phyloP scores from a whole-genome alignment of 305 asterid species.

The Fraxinus sp. region DNA sequence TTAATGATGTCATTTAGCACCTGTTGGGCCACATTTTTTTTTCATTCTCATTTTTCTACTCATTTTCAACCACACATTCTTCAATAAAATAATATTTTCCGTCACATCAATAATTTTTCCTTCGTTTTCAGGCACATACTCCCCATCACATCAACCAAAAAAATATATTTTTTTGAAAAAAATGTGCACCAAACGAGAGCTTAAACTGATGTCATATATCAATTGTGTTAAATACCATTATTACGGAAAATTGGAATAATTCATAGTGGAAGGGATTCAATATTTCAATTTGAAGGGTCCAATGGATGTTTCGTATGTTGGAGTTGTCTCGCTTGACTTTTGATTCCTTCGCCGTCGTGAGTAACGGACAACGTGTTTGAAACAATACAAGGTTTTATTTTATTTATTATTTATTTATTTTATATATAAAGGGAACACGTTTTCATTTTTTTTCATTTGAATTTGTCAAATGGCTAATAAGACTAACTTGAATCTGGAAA shows the following conservation, averaged over 20 bases:
- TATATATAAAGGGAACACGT: not conserved
- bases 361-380: not conserved
- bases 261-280: conserved; percentile 3
- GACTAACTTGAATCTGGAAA: not conserved
- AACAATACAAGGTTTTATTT: not conserved
- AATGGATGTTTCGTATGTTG: not conserved
- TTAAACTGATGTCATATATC: no score
- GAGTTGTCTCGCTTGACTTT: not conserved
- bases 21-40: no score
- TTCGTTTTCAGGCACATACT: no score
- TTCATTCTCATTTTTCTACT: no score
- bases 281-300: conserved; percentile 17
- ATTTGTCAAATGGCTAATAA: not conserved
- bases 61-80: no score
- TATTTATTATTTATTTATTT: no score
- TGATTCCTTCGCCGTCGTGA: not conserved
- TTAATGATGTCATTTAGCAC: no score
- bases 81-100: no score
- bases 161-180: no score
- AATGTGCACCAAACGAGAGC: no score
- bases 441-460: not conserved
- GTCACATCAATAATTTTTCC: no score
- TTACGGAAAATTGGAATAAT: conserved; percentile 16
- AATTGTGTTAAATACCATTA: not conserved
- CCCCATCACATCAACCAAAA: no score